Evolutionary conservation across 2,329 filamentous ascomycete species (phyloP).

Genomic region (Pestalotiopsis sp.): DNA sequence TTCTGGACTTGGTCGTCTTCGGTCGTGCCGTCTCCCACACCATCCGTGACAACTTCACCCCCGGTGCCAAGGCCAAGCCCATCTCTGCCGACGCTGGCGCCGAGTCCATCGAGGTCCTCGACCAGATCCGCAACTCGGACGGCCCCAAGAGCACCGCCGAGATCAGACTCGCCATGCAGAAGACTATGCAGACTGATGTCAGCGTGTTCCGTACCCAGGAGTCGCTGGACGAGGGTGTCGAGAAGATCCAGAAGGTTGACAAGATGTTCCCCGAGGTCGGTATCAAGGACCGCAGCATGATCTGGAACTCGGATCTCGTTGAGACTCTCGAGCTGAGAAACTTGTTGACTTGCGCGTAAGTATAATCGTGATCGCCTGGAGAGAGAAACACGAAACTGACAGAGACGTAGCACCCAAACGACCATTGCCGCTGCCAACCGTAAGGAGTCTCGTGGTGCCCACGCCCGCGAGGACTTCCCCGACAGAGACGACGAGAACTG

Average conservation of each 20-base stretch:
- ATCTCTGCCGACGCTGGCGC: conserved; percentile 84
- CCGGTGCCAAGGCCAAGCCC: conserved; percentile 78
- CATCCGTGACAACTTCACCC: conserved; percentile 90
- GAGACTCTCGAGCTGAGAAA: conserved; percentile 96
- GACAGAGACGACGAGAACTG: conserved; percentile 94
- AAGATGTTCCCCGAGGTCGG: conserved; percentile 78
- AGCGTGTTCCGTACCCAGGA: conserved; percentile 95
- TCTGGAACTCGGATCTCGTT: conserved; percentile 98
- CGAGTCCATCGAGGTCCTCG: conserved; percentile 82
- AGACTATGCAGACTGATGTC: conserved; percentile 97
- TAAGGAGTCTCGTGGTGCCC: conserved; percentile 96
- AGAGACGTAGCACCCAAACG: conserved; percentile 73
- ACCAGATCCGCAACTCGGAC: conserved; percentile 80
- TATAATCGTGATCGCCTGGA: conserved; percentile 27
- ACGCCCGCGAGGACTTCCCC: conserved; percentile 95
- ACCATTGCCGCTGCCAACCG: conserved; percentile 87
- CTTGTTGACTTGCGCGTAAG: conserved; percentile 92
- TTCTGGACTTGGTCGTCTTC: conserved; percentile 96
- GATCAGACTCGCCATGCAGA: conserved; percentile 91
- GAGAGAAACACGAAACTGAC: background rate
- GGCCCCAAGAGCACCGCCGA: conserved; percentile 88
- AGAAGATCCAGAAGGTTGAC: conserved; percentile 85
- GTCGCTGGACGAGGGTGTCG: conserved; percentile 89
- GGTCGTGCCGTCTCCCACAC: conserved; percentile 97
- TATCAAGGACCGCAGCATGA: conserved; percentile 99